Evolutionary conservation across 2,329 filamentous ascomycete species (phyloP), one percentile per base, ranked within the genome.

Genomic region (Diaporthe sp.): DNA sequence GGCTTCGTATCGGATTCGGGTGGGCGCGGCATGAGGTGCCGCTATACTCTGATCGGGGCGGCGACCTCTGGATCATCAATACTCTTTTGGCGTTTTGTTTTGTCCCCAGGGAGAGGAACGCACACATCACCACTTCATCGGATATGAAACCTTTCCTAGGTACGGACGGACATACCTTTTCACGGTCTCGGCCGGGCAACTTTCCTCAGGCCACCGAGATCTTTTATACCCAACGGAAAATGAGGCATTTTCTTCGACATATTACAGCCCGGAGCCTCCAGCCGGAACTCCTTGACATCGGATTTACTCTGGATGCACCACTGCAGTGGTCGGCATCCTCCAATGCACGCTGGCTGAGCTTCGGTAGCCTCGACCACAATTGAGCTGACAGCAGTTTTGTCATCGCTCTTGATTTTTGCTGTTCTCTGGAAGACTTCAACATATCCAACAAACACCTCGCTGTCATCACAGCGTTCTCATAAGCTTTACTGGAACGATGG

Each of bases 41-140:
- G 73, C 28, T 51, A 46, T 49, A 67, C 49, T 57, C 67, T 46
- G 73, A 61, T 74, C 62, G 75, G 73, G 77, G 74, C 76, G 76
- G 77, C 74, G 76, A 72, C 77, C 77, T 75, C 73, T 65, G 39
- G 74, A 77, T 77, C 72, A 76, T 28, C 65, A 75, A 59, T 65
- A 73, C 68, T 72, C 72, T 74, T 75, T 62, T 53, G 74, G 75
- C 75, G 75, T 75, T 69, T 42, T 51, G 17, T 57, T 55, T 59
- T 61, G 61, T 62, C 49, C 61, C 34, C 51, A n/a, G 39, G 59
- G 53, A 49, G 44, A 59, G 55, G 51, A 19, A 73, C 70, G 49
- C 61, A 72, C 75, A 72, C 65, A 65, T 75, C 73, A 73, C 73
- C 62, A 57, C 62, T 65, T 65, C n/a, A 28, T 59, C 44, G 67